These are phyloP conservation scores for Suillus cothurnatus DNA, from an alignment of 768 basidiomycete genomes.

Conservation along the genomic window DNA sequence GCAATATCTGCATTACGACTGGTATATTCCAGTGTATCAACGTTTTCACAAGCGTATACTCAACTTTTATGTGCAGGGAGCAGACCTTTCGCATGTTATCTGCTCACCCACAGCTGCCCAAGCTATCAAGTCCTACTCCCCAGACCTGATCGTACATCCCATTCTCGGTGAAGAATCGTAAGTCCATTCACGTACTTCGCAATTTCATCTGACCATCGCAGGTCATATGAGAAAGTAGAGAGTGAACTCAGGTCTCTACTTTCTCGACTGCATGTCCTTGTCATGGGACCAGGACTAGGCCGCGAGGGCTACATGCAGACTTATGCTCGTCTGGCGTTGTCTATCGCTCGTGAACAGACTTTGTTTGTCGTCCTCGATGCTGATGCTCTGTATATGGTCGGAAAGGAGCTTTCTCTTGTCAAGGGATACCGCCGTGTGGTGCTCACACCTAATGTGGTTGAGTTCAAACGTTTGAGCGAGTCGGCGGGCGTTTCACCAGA, in stretches of 20 bases:
- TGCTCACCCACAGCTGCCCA: constrained; percentile 91
- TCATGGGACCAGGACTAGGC: constrained; percentile 94
- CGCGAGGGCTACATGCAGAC: constrained; percentile 88
- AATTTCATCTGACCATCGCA: constrained; percentile 25
- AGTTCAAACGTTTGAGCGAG: constrained; percentile 85
- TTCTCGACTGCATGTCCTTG: constrained; percentile 85
- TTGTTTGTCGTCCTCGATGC: constrained; percentile 96
- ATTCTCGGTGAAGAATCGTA: constrained; percentile 75
- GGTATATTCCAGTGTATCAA: constrained; percentile 39
- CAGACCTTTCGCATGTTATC: constrained; percentile 95
- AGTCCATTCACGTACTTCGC: constrained; percentile 24
- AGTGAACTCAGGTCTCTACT: constrained; percentile 67
- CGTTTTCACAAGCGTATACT: not conserved
- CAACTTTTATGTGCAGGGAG: constrained; percentile 54
- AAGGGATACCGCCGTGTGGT: constrained; percentile 86
- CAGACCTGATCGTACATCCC: constrained; percentile 96
- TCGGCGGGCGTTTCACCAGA: constrained; percentile 63
- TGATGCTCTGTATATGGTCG: constrained; percentile 85
- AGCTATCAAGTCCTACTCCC: constrained; percentile 96
- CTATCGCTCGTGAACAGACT: constrained; percentile 67
- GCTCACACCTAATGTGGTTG: constrained; percentile 92
- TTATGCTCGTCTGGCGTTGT: constrained; percentile 76
- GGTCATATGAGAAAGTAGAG: constrained; percentile 50
- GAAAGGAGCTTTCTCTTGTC: constrained; percentile 72
- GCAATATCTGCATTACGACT: constrained; percentile 88